These are phyloP conservation scores for Fomitopsis pulvina DNA, from an alignment of 768 basidiomycete genomes.

Conservation along the genomic window DNA sequence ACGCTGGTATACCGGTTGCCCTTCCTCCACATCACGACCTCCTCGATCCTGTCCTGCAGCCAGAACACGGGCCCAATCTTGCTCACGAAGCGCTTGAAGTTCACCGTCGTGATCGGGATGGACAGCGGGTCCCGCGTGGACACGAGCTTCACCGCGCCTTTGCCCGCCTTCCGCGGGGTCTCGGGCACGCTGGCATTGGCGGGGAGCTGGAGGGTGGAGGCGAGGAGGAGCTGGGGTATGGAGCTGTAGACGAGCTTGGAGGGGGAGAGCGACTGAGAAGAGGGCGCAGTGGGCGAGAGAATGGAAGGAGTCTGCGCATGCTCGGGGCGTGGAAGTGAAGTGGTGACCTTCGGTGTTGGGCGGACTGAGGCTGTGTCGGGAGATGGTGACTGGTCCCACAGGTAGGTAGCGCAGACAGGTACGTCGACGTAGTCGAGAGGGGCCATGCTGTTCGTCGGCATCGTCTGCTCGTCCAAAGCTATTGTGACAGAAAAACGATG, in stretches of 20 bases:
- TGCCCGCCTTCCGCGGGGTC: conserved; percentile 4
- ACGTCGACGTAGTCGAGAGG: too few relatives aligned
- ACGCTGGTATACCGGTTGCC: conserved; percentile 65
- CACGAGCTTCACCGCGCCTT: conserved; percentile 33
- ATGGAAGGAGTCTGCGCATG: neutral
- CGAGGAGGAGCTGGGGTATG: conserved; percentile 33
- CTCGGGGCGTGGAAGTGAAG: neutral
- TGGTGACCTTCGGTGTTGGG: neutral
- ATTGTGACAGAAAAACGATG: too few relatives aligned
- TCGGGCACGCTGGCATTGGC: conserved; percentile 15
- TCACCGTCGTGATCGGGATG: conserved; percentile 67
- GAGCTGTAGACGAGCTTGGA: neutral
- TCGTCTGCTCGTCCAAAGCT: too few relatives aligned
- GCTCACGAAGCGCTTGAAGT: conserved; percentile 77
- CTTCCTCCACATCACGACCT: conserved; percentile 76
- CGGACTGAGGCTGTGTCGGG: neutral
- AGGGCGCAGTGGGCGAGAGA: neutral
- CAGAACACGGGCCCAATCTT: conserved; percentile 79
- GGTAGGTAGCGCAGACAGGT: too few relatives aligned
- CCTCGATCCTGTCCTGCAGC: conserved; percentile 85
- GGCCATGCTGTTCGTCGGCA: too few relatives aligned
- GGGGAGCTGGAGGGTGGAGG: conserved; percentile 14
- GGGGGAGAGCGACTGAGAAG: neutral
- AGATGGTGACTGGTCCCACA: too few relatives aligned
- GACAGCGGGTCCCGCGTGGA: conserved; percentile 66